phyloP scores from a whole-genome alignment of 75 land plant genomes.

The Sequoia sempervirens region DNA sequence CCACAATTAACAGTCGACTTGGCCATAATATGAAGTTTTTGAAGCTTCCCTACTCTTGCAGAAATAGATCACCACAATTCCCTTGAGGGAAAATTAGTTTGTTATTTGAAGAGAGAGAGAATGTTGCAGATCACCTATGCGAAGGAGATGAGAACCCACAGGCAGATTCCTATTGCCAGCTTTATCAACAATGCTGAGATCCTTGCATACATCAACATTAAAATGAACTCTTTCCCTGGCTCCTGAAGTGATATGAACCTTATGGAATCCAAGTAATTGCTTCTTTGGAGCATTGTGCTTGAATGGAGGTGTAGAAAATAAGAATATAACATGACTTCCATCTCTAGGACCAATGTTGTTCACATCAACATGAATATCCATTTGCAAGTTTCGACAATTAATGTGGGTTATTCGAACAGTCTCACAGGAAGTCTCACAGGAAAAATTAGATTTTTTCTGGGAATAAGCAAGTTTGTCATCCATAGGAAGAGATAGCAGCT shows the following conservation, averaged over 20 bases:
- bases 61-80: too few species aligned
- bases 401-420: conserved; percentile 28
- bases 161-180: conserved; percentile 50
- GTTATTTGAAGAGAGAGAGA: conserved; percentile 33
- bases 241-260: conserved; percentile 39
- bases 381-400: conserved; percentile 17
- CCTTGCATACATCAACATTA: conserved; percentile 48
- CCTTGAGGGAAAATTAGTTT: background rate
- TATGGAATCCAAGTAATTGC: conserved; percentile 53
- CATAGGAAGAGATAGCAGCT: conserved; percentile 26
- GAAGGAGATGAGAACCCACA: conserved; percentile 43
- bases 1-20: too few species aligned
- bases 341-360: conserved; percentile 44
- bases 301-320: conserved; percentile 36
- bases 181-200: conserved; percentile 52
- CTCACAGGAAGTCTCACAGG: conserved; percentile 9
- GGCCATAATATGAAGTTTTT: too few species aligned
- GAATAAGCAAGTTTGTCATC: conserved; percentile 31
- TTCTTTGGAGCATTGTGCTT: conserved; percentile 24
- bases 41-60: too few species aligned
- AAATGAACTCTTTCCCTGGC: conserved; percentile 26
- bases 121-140: conserved; percentile 43
- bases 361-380: conserved; percentile 39
- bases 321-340: conserved; percentile 53
- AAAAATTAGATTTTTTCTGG: conserved; percentile 30